Base-by-base conservation (phyloP, 148 eudicot species). In the Euryodendron excelsum region DNA sequence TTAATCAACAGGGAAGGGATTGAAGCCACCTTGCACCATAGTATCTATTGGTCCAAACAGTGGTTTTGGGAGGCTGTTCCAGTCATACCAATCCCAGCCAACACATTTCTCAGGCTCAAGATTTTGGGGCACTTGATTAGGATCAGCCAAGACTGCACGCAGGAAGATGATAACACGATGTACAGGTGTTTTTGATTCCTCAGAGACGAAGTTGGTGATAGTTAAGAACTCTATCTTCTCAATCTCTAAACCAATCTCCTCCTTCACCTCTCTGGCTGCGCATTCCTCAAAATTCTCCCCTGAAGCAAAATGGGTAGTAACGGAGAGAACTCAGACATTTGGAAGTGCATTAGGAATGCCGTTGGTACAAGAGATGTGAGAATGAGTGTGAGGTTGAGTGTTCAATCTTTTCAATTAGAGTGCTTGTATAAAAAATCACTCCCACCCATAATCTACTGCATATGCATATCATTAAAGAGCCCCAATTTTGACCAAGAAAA, bases 221-320 rank as follows among this genome's bases (percentile, higher is more conserved):
- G 95, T 92, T 44, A 94, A 63, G 69, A 83, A 83, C 82, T 92
- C 92, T 27, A 80, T 86, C 4, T 81, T 74, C 72, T 82, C 70
- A 23, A 94, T 85, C 36, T 90, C 94, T 34, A 94, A 65, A 39
- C 97, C 98, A 0, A 94, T 94, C 82, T 94, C 98, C 78, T 94
- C 98, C 85, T 87, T 91, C 79, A 92, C 84, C 77, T 94, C 98
- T 79, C 98, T 85, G 0, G 89, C 87, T 33, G 98, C 96, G 73
- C 98, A 94, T 84, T 91, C 91, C 82, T 94, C 96, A 76, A 94
- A 94, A 82, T 87, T 92, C 83, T 94, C 98, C 56, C 98, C 98
- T 94, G 84, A 21, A 68, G 66, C 56, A 31, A 69, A 69, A 78
- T 20, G 39, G n/a, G 52, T 1, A 56, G 61, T 17, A 8, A 52